phyloP scores from a whole-genome alignment of 768 basidiomycete species.

The Crepidotus variabilis region DNA sequence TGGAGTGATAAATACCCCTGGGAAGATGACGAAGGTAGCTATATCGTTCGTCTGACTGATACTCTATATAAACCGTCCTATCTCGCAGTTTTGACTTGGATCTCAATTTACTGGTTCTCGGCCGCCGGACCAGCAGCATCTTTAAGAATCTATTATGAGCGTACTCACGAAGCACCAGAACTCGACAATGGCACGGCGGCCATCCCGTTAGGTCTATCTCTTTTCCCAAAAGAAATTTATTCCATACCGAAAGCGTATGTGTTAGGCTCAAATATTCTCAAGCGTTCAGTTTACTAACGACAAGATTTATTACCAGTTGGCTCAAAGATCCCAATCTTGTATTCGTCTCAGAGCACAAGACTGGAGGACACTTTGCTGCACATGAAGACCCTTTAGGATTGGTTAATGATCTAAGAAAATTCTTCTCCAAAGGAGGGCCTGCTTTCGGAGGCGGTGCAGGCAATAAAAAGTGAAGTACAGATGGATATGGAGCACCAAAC shows the following conservation, averaged over 20 bases:
- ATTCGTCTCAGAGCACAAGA: constrained; percentile 24
- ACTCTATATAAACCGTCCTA: not conserved
- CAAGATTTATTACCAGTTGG: not conserved
- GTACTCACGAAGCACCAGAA: not conserved
- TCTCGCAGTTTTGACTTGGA: constrained; percentile 48
- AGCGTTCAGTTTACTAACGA: not conserved
- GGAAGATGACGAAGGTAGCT: constrained; percentile 50
- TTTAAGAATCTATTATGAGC: constrained; percentile 53
- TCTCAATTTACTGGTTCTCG: constrained; percentile 54
- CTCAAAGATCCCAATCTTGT: not conserved
- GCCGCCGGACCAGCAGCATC: constrained; percentile 53
- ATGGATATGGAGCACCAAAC: too few species aligned
- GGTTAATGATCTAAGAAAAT: constrained; percentile 36
- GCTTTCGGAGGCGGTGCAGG: constrained; percentile 21
- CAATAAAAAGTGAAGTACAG: not conserved
- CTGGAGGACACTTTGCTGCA: constrained; percentile 46
- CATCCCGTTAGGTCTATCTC: constrained; percentile 44
- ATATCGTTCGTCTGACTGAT: not conserved
- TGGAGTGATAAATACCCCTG: constrained; percentile 50
- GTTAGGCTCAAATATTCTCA: not conserved
- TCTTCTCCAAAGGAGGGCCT: constrained; percentile 35
- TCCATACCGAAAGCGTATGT: constrained; percentile 20
- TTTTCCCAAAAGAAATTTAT: constrained; percentile 43
- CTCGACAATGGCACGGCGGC: constrained; percentile 10
- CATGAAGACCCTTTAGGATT: constrained; percentile 25